Base-by-base conservation (phyloP, 768 basidiomycete species). In the Psilocybe subaeruginosa region DNA sequence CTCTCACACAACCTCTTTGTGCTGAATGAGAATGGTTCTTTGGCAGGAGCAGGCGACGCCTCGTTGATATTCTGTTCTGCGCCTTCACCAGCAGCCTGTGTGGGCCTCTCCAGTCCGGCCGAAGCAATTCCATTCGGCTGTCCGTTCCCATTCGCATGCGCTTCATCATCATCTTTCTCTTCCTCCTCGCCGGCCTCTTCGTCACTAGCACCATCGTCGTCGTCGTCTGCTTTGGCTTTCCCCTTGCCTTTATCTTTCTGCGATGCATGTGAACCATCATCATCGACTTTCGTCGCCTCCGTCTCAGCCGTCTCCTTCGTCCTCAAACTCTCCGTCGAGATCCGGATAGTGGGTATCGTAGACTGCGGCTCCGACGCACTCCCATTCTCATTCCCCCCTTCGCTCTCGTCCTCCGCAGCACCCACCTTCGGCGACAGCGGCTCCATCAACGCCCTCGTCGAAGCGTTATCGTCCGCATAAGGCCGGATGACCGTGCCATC, bases 1-100 rank as follows among this genome's bases (percentile, higher is more conserved):
- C 97, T 82, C 72, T 99, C 97, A 70, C 97, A 99, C 39, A 99
- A 77, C 50, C 97, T 83, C 80, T 99, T 99, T 76, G 94, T 98
- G 70, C 88, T 95, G 76, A 99, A 97, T 23, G 95, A 93, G 73
- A 93, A 94, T 2, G 89, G 77, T 59, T 92, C 91, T 43, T 84
- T 78, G 2, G 72, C 61, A 23, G 75, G 59, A 8, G 70, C 49
- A 41, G 78, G 60, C 3, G 80, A 71, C 16, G 70, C 51, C 78
- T 80, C 33, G 70, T 76, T 53, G 76, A 75, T 37, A 64, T 76
- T 69, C 41, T 79, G 79, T 45, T 80, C 77, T 49, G 41, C 41
- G 14, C 80, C 78, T 27, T 81, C 75, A 19, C 82, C 83, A 29
- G 84, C 85, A 35, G 82, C 81, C 69, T 86, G 83, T 57, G 73